Conservation (phyloP, 73 alveolate species). For the Stentor coeruleus region DNA sequence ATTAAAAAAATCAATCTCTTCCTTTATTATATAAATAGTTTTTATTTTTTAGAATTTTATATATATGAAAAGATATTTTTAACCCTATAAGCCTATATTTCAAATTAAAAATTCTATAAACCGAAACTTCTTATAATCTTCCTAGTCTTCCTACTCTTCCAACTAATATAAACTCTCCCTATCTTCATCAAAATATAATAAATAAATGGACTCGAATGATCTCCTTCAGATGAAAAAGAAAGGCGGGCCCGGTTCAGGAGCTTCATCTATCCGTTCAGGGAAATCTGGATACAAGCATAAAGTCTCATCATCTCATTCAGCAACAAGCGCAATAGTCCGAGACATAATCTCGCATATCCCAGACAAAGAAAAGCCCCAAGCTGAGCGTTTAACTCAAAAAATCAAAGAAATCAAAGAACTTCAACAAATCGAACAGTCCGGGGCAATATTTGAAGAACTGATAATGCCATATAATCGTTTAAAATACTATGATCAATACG, state of each 20-base stretch:
- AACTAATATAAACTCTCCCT: no score
- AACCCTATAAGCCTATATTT: no score
- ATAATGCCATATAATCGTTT: conserved; percentile 3
- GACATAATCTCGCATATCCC: conserved; percentile 22
- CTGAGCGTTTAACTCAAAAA: conserved; percentile 11
- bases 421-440: conserved; percentile 23
- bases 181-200: not conserved
- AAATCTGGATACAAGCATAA: conserved; percentile 23
- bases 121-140: no score
- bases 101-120: no score
- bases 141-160: no score
- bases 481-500: not conserved
- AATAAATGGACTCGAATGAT: not conserved
- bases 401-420: conserved; percentile 21
- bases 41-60: no score
- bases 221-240: conserved; percentile 14
- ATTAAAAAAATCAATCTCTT: no score
- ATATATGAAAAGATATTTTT: no score
- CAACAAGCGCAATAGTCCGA: conserved; percentile 18
- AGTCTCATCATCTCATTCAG: conserved; percentile 13
- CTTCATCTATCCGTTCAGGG: conserved; percentile 23
- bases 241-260: conserved; percentile 23
- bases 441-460: not conserved
- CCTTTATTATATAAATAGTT: no score
- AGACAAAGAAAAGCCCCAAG: conserved; percentile 27